These are phyloP conservation scores for Boletus speciosus DNA, from an alignment of 768 basidiomycete species.

Conservation along the genomic window DNA sequence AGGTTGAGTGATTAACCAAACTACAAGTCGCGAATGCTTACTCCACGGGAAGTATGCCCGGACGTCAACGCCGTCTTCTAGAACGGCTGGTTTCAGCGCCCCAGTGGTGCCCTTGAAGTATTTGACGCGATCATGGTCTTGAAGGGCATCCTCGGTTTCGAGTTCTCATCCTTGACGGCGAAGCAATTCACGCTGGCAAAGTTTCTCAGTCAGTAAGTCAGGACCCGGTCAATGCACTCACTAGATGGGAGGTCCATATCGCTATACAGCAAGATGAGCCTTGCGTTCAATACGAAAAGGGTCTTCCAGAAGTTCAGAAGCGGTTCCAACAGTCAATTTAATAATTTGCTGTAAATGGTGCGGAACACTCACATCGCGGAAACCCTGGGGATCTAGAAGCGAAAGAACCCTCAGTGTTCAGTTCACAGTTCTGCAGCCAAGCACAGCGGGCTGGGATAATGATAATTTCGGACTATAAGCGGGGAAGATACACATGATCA, in stretches of 20 bases:
- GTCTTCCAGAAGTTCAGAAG: constrained; percentile 69
- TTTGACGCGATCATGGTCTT: constrained; percentile 61
- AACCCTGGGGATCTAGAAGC: constrained; percentile 53
- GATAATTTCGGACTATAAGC: neutral
- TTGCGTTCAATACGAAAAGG: neutral
- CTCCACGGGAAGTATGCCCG: constrained; percentile 68
- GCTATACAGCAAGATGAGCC: constrained; percentile 23
- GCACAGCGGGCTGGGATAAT: constrained; percentile 49
- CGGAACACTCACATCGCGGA: constrained; percentile 48
- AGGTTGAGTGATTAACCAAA: neutral
- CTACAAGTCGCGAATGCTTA: constrained; percentile 29
- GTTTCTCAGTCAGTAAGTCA: neutral
- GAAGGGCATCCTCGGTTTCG: constrained; percentile 51
- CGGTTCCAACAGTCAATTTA: constrained; percentile 21
- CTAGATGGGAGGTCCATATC: constrained; percentile 56
- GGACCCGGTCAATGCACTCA: constrained; percentile 19
- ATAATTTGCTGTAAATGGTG: neutral
- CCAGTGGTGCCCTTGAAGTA: constrained; percentile 61
- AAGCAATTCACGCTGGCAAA: constrained; percentile 61
- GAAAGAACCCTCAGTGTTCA: neutral
- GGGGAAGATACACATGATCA: neutral
- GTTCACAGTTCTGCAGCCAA: constrained; percentile 62
- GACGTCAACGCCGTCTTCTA: constrained; percentile 61
- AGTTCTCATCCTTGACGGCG: constrained; percentile 61
- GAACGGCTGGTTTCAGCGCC: constrained; percentile 53